These are phyloP conservation scores for Croton setiger DNA, from an alignment of 441 rosid species.

Conservation along the genomic window DNA sequence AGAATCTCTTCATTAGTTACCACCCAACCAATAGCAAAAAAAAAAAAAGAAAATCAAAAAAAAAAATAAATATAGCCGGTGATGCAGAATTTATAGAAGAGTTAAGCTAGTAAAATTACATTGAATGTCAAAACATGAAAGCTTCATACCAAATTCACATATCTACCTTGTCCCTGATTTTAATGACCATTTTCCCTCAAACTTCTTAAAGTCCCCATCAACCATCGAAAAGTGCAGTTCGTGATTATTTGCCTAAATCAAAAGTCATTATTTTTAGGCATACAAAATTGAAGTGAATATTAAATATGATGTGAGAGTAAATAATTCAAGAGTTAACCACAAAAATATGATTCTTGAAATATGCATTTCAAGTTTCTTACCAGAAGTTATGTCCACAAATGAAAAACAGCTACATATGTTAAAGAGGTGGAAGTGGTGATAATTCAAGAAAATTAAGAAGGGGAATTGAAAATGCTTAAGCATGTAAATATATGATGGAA, in stretches of 20 bases:
- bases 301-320: constrained; percentile 1
- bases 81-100: constrained; percentile 4
- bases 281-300: constrained; percentile 8
- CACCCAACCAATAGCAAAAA: background rate
- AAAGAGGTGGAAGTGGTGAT: background rate
- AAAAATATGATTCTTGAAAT: background rate
- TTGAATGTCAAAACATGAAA: constrained; percentile 8
- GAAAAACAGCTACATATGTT: background rate
- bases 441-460: background rate
- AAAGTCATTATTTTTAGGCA: constrained; percentile 2
- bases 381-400: background rate
- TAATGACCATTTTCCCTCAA: constrained; percentile 93
- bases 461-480: background rate
- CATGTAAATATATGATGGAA: background rate
- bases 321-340: background rate
- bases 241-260: constrained; percentile 54
- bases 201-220: constrained; percentile 98
- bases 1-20: background rate
- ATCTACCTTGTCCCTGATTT: constrained; percentile 69
- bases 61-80: too few relatives aligned
- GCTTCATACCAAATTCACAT: constrained; percentile 11
- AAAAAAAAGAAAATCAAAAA: background rate
- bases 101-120: constrained; percentile 2
- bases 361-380: constrained; percentile 1
- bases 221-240: constrained; percentile 92